A percentile compares a stretch with the other conserved stretches of the same genome.
These are phyloP conservation scores for Lunularia cruciata DNA, from an alignment of 225 moss, liverwort and hornwort species.

Conservation along the genomic window DNA sequence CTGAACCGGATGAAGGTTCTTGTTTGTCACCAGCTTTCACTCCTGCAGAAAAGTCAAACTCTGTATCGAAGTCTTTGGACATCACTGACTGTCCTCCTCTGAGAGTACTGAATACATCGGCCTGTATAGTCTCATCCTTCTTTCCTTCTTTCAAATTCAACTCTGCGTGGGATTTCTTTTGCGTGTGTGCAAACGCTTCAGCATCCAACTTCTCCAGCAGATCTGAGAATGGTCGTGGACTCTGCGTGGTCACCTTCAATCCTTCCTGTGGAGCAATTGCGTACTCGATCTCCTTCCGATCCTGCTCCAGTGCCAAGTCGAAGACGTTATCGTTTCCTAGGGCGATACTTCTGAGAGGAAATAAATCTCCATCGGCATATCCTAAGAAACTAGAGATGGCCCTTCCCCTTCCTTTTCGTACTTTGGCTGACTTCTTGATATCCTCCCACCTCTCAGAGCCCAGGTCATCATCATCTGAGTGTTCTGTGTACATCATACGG, in stretches of 20 bases:
- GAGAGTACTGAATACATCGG: too few species aligned
- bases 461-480: background rate
- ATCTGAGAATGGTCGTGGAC: background rate
- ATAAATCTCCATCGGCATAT: slow-evolving; percentile 9
- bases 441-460: slow-evolving; percentile 14
- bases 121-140: background rate
- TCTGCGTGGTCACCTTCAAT: background rate
- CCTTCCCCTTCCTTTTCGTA: slow-evolving; percentile 23
- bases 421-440: slow-evolving; percentile 16
- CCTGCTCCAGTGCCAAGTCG: slow-evolving; percentile 9
- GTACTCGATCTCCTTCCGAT: background rate
- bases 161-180: background rate
- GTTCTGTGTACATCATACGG: too few species aligned
- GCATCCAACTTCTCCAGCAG: background rate
- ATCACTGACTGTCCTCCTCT: too few species aligned
- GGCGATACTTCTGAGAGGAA: slow-evolving; percentile 14
- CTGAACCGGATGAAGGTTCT: background rate
- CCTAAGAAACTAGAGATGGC: slow-evolving; percentile 13
- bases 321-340: background rate
- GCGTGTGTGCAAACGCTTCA: background rate
- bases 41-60: background rate
- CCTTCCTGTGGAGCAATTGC: background rate
- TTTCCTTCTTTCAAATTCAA: background rate
- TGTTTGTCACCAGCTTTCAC: background rate
- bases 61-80: background rate